Conservation (phyloP, 106 monocot genomes). For the Dendrobium officinale region DNA sequence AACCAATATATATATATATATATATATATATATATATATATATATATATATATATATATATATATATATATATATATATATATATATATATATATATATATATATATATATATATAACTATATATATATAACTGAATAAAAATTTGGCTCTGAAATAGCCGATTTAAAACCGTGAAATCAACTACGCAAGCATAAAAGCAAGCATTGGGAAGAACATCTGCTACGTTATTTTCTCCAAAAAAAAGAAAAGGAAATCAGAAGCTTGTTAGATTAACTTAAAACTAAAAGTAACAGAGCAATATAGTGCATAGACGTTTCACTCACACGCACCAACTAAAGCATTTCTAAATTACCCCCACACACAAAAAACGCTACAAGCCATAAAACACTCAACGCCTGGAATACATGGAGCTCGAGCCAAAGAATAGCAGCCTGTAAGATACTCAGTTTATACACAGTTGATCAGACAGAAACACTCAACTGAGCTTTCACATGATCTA, state of each 20-base stretch:
- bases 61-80: too few species aligned
- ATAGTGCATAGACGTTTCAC: background rate
- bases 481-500: background rate
- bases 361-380: slow-evolving; percentile 4
- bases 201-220: background rate
- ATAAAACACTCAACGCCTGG: slow-evolving; percentile 5
- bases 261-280: slow-evolving; percentile 21
- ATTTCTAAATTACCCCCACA: slow-evolving; percentile 1
- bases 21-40: too few species aligned
- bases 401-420: background rate
- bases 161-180: background rate
- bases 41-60: too few species aligned
- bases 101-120: too few species aligned
- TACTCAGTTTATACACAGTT: slow-evolving; percentile 4
- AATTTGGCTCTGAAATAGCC: background rate
- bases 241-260: slow-evolving; percentile 11
- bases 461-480: slow-evolving; percentile 7
- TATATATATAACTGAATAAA: too few species aligned
- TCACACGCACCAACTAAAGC: background rate
- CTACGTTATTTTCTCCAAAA: background rate
- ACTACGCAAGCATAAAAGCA: background rate
- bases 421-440: background rate
- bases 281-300: background rate
- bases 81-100: too few species aligned
- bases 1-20: too few species aligned